Conservation (phyloP, 164 flowering plant genomes). For the Nymphaea colorata region DNA sequence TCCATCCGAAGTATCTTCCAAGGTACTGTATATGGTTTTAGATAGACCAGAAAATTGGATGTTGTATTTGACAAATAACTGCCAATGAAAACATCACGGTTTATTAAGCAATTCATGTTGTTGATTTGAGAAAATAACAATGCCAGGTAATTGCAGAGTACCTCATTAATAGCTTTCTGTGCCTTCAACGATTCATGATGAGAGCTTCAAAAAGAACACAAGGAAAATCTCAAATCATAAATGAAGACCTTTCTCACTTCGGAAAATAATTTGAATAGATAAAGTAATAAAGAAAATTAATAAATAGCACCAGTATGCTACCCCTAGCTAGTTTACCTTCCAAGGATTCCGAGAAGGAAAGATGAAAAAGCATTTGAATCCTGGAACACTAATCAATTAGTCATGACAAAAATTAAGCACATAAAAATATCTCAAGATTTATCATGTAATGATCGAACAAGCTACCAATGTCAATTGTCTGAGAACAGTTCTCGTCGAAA, state of each 20-base stretch:
- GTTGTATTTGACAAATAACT: conserved; percentile 96
- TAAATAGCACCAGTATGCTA: background rate
- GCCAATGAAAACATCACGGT: conserved; percentile 9
- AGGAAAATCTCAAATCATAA: background rate
- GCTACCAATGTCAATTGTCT: conserved; percentile 79
- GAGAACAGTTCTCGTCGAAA: conserved; percentile 69
- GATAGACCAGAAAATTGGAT: conserved; percentile 83
- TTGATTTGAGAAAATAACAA: background rate
- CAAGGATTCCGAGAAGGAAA: conserved; percentile 69
- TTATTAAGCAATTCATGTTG: background rate
- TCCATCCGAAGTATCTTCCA: conserved; percentile 33
- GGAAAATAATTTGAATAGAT: background rate
- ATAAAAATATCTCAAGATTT: background rate
- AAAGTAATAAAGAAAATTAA: background rate
- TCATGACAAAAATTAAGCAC: background rate
- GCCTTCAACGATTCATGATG: conserved; percentile 90
- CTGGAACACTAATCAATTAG: conserved; percentile 23
- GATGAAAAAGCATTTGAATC: conserved; percentile 68
- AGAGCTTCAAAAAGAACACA: conserved; percentile 39
- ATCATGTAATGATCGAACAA: background rate
- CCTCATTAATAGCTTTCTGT: conserved; percentile 96
- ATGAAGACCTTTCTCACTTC: background rate
- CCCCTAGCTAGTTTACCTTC: conserved; percentile 38
- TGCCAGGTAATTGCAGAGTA: conserved; percentile 10
- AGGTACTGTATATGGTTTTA: conserved; percentile 40